Base-by-base conservation (phyloP, 139 green algal genomes). In the Closterium sp. region DNA sequence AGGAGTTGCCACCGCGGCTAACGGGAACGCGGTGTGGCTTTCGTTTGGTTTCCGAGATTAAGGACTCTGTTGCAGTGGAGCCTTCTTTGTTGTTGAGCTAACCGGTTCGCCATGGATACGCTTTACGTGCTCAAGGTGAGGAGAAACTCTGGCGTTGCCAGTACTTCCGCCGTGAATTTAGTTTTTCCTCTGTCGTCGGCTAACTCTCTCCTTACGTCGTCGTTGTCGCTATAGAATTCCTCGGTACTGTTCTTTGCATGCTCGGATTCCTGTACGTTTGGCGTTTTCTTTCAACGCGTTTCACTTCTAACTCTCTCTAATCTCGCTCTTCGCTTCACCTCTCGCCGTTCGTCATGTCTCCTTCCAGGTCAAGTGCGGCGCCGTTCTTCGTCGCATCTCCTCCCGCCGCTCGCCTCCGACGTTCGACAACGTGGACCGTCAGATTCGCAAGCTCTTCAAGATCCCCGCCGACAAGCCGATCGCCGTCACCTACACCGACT, bases 361-460 rank as follows among this genome's bases (percentile, higher is more conserved):
- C 55, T 28, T 28, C 25, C 12, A 76, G 55, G 55, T 76, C 55
- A 76, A 76, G 55, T 76, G 55, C 55, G 16, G 55, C 55, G 55
- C 16, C 12, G 55, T 76, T 12, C 55, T 76, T 76, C 55, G 55
- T 76, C 55, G 55, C 55, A 76, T 76, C 55, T 76, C 55, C 55
- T 76, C 55, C 25, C 55, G 55, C 25, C 55, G 55, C 55, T 16
- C 23, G 16, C 55, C 55, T 76, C 32, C 81, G 19, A 34, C 87
- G 1, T 92, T 92, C 90, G 33, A 83, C 38, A 6, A 33, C 28
- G 33, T 92, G 23, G 85, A 89, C 23, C 19, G 55, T 33, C 43
- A 90, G 33, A 89, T 92, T 34, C 89, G 89, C 36, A 84, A 92
- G 23, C 84, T 90, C 34, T 90, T 93, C 85, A 93, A 90, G 85